These are phyloP conservation scores for Penicillium sp. DNA, from an alignment of 2,329 filamentous ascomycete genomes.

Conservation along the genomic window DNA sequence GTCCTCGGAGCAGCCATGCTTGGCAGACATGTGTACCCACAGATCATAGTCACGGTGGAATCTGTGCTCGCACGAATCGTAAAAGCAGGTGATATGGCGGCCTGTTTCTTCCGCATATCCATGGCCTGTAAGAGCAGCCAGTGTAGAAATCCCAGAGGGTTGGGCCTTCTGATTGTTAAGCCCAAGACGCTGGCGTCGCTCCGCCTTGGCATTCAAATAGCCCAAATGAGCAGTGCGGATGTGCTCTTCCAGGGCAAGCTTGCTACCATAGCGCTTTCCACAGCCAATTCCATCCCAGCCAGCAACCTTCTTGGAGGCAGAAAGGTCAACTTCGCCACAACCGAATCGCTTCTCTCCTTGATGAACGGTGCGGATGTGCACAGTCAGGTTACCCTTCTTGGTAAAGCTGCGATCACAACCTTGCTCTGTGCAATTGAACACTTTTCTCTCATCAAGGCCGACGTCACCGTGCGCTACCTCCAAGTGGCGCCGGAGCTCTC, in stretches of 20 bases:
- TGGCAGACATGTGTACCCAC: conserved; percentile 58
- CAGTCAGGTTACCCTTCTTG: conserved; percentile 78
- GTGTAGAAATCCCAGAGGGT: conserved; percentile 33
- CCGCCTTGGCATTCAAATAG: conserved; percentile 51
- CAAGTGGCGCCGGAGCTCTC: conserved; percentile 74
- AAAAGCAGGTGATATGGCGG: conserved; percentile 57
- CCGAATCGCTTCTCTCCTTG: conserved; percentile 73
- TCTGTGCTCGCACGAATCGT: conserved; percentile 54
- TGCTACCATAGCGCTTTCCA: conserved; percentile 74
- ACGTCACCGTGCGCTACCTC: conserved; percentile 73
- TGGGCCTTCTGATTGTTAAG: conserved; percentile 17
- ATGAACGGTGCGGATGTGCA: conserved; percentile 78
- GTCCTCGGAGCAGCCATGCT: conserved; percentile 44
- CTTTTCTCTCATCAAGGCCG: conserved; percentile 65
- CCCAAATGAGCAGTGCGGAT: conserved; percentile 80
- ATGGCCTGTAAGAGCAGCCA: conserved; percentile 59
- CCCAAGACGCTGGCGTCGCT: conserved; percentile 41
- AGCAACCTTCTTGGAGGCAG: conserved; percentile 59
- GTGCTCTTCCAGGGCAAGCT: conserved; percentile 80
- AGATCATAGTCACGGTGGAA: conserved; percentile 64
- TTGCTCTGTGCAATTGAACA: conserved; percentile 64
- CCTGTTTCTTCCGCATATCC: conserved; percentile 57
- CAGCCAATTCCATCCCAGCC: conserved; percentile 73
- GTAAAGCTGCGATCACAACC: conserved; percentile 80
- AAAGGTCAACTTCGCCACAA: conserved; percentile 73